Conservation (phyloP, 164 flowering plant species). For the Magnolia officinalis region DNA sequence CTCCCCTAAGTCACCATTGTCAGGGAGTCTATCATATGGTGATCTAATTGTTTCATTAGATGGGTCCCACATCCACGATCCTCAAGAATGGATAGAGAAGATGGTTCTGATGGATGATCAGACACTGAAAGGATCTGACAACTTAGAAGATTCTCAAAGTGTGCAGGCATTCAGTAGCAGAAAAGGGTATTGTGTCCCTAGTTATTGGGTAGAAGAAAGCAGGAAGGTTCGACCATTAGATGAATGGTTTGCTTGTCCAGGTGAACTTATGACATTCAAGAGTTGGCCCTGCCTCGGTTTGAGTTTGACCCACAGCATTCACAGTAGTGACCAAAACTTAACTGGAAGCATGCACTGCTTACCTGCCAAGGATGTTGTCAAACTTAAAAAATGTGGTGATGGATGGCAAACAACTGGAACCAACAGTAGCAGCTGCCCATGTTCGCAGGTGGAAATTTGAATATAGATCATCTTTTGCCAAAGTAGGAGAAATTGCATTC, state of each 20-base stretch:
- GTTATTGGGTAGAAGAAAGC: conserved; percentile 39
- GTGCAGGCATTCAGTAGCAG: conserved; percentile 7
- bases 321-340: conserved; percentile 13
- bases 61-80: conserved; percentile 42
- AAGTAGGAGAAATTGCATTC: background rate
- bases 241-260: conserved; percentile 46
- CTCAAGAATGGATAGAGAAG: conserved; percentile 53
- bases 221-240: conserved; percentile 21
- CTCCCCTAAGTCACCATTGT: conserved; percentile 54
- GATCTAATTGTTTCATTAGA: conserved; percentile 69
- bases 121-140: conserved; percentile 21
- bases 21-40: conserved; percentile 57
- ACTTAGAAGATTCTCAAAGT: conserved; percentile 14
- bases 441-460: conserved; percentile 51
- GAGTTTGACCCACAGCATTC: conserved; percentile 15
- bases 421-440: conserved; percentile 41
- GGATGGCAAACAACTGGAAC: conserved; percentile 34
- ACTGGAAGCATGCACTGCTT: conserved; percentile 41
- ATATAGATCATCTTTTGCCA: background rate
- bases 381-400: conserved; percentile 60
- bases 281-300: conserved; percentile 34
- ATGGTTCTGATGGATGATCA: conserved; percentile 29
- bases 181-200: conserved; percentile 77
- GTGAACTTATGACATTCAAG: conserved; percentile 47
- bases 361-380: conserved; percentile 49